Conservation (phyloP, 2,329 filamentous ascomycete species). For the Neofusicoccum sp. region DNA sequence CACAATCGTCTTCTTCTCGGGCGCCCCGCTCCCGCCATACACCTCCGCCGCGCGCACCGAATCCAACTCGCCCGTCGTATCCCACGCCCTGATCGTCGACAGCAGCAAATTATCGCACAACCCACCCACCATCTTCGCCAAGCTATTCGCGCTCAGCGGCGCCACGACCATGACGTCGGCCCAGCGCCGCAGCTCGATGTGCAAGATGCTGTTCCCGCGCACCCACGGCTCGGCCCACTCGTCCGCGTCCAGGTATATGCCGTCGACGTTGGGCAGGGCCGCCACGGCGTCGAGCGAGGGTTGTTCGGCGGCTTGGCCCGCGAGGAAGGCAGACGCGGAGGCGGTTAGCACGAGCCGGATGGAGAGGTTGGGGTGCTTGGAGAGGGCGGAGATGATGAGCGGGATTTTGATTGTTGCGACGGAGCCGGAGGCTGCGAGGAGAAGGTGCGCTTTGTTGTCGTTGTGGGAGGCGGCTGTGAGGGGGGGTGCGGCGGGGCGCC, state of each 20-base stretch:
- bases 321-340: slow-evolving; percentile 74
- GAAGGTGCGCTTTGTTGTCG: slow-evolving; percentile 61
- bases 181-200: slow-evolving; percentile 86
- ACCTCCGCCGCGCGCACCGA: neutral
- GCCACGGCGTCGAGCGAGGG: slow-evolving; percentile 65
- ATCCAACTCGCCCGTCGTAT: slow-evolving; percentile 67
- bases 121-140: slow-evolving; percentile 82
- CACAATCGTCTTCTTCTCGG: slow-evolving; percentile 65
- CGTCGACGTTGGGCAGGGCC: slow-evolving; percentile 71
- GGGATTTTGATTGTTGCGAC: slow-evolving; percentile 85
- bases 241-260: slow-evolving; percentile 78
- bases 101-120: slow-evolving; percentile 75
- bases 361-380: slow-evolving; percentile 60
- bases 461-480: slow-evolving; percentile 23
- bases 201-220: slow-evolving; percentile 77
- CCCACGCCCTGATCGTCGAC: slow-evolving; percentile 84
- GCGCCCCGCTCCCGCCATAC: neutral
- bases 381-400: slow-evolving; percentile 56
- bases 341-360: slow-evolving; percentile 84
- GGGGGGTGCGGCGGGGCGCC: neutral
- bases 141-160: slow-evolving; percentile 79
- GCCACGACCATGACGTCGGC: slow-evolving; percentile 79
- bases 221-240: slow-evolving; percentile 82
- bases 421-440: slow-evolving; percentile 69
- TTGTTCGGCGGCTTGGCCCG: slow-evolving; percentile 75